Conservation (phyloP, 768 basidiomycete species). For the Leccinum truebloodii region DNA sequence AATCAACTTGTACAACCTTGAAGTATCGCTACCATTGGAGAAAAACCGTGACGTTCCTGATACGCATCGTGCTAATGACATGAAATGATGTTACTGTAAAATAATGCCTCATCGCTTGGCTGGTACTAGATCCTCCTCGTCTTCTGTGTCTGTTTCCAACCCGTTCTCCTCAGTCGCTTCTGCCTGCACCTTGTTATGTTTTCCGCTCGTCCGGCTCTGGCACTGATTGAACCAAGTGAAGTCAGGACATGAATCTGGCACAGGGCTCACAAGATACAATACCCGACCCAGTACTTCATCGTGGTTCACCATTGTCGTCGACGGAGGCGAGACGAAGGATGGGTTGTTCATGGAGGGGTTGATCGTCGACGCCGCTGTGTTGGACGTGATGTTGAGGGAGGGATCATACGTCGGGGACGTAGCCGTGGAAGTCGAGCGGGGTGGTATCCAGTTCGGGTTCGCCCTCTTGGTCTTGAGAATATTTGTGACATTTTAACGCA, state of each 20-base stretch:
- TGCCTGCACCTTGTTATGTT: constrained; percentile 23
- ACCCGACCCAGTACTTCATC: constrained; percentile 89
- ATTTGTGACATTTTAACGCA: too few species aligned
- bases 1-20: constrained; percentile 91
- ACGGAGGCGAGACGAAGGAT: constrained; percentile 33
- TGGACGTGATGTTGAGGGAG: constrained; percentile 38
- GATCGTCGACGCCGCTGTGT: constrained; percentile 8
- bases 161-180: constrained; percentile 34
- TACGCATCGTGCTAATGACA: background rate
- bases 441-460: background rate
- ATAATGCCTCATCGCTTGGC: background rate
- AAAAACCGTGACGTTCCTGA: constrained; percentile 19
- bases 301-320: constrained; percentile 48
- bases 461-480: background rate
- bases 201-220: constrained; percentile 29
- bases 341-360: constrained; percentile 13
- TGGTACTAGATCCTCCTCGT: constrained; percentile 29
- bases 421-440: background rate
- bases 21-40: constrained; percentile 39
- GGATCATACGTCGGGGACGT: background rate
- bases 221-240: constrained; percentile 27
- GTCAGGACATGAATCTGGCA: background rate
- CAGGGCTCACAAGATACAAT: constrained; percentile 61
- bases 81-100: background rate
- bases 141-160: constrained; percentile 26